Base-by-base conservation (phyloP, 177 flowering plant genomes). In the Vitis hybrid region DNA sequence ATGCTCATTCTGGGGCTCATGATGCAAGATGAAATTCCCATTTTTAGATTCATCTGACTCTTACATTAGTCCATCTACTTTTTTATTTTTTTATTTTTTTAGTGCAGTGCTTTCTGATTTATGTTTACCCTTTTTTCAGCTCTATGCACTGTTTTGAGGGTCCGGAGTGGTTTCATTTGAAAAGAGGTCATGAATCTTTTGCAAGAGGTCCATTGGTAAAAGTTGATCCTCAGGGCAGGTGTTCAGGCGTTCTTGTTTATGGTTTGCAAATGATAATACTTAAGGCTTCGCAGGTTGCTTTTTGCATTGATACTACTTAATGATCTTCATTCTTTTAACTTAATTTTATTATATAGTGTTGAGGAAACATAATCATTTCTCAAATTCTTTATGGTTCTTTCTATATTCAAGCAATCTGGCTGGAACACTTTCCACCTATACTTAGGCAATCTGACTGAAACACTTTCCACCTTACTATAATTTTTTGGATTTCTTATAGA, bases 131-230 rank as follows among this genome's bases (percentile, higher is more conserved):
- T 67, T 74, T 66, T 52, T 80, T 71, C 89, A 95, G 98, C 74
- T 95, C 99, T 54, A 82, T 95, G 99, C 99, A 95, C 71, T 93
- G 98, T 80, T 95, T 93, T 83, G 99, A 95, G 82, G 96, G 99
- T 51, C 96, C 98, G 46, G 89, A 93, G 27, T 95, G 99, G 99
- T 79, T 86, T 67, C 85, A 90, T 76, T 71, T 95, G 79, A 93
- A 86, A 85, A 85, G 96, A 84, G 99, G 99, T 46, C 82, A 93
- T 78, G 99, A 90, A 79, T 82, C 85, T 56, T 95, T 93, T 88
- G 87, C 97, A 40, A 88, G 91, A 83, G 99, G 99, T 49, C 99
- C 99, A 27, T 57, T 82, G 69, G 89, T 91, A 51, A 91, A 88
- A 80, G 91, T 83, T 78, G 98, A 95, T 85, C 99, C 99, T 62